Evolutionary conservation across 2,329 filamentous ascomycete species (phyloP).

Genomic region (Colletotrichum coccodes): DNA sequence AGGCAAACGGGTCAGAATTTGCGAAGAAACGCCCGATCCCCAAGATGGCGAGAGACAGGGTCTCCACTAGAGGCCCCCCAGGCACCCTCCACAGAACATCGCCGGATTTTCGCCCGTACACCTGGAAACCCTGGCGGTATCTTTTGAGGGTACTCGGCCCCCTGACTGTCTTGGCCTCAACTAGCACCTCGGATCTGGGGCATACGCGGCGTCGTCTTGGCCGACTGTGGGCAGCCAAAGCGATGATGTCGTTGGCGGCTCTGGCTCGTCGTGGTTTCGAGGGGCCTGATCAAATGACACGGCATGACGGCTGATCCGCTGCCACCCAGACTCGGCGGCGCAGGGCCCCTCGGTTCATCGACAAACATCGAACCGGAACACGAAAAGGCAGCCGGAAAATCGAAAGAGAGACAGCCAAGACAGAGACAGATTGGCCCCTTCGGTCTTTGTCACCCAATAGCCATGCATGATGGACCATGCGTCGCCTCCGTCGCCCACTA

Average conservation of each 20-base stretch:
- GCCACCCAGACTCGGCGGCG: not conserved
- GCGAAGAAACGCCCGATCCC: not conserved
- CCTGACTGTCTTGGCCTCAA: not conserved
- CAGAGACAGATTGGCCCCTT: not conserved
- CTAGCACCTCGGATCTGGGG: not conserved
- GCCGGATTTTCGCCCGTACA: no score
- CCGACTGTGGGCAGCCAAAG: not conserved
- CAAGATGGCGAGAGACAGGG: not conserved
- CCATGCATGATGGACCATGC: not conserved
- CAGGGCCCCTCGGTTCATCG: slow-evolving; percentile 15
- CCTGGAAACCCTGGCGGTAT: no score
- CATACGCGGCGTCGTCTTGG: slow-evolving; percentile 2
- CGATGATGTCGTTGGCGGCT: not conserved
- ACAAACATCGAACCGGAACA: slow-evolving; percentile 9
- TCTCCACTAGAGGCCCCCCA: no score
- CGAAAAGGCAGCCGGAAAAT: not conserved
- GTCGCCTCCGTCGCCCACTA: not conserved
- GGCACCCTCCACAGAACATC: no score
- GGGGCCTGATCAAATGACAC: not conserved
- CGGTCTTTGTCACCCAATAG: not conserved
- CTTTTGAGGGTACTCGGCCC: no score
- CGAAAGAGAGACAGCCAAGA: slow-evolving; percentile 7
- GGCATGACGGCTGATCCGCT: not conserved
- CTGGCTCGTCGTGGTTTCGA: not conserved
- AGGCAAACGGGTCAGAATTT: not conserved